A percentile compares a stretch with the other conserved stretches of the same genome.
phyloP scores from a whole-genome alignment of 208 protist genomes.

The Zelonia costaricensis region DNA sequence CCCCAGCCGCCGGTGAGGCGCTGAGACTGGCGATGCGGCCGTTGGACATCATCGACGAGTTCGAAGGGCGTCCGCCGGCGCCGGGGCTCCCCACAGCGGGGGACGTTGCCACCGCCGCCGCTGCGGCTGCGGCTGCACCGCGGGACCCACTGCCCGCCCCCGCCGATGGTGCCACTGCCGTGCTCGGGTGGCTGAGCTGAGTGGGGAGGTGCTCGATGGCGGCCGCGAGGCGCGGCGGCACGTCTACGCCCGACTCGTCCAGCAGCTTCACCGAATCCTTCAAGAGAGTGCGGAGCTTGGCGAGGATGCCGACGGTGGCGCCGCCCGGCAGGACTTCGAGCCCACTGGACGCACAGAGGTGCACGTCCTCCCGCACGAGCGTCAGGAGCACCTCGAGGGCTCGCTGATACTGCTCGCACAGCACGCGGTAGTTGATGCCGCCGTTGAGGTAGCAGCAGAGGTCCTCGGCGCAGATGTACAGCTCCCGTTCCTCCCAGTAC shows the following conservation, averaged over 20 bases:
- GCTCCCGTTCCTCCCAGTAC: conserved; percentile 67
- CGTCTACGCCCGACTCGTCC: conserved; percentile 21
- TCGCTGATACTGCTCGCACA: conserved; percentile 59
- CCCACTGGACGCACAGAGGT: conserved; percentile 21
- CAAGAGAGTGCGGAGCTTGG: conserved; percentile 28
- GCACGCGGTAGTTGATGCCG: conserved; percentile 74
- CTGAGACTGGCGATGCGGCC: background rate
- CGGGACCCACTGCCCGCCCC: no score
- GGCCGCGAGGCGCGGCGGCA: conserved; percentile 17
- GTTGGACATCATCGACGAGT: background rate
- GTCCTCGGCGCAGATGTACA: conserved; percentile 66
- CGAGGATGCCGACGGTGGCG: conserved; percentile 10
- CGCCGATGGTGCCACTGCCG: no score
- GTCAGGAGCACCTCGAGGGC: conserved; percentile 48
- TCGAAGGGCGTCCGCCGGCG: background rate
- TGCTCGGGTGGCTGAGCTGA: no score
- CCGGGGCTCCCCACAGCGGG: background rate
- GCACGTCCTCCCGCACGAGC: conserved; percentile 56
- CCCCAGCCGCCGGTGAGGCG: background rate
- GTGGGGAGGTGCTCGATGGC: conserved; percentile 18
- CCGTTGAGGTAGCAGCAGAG: conserved; percentile 78
- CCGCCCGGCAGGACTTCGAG: conserved; percentile 33
- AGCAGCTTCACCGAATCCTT: conserved; percentile 42
- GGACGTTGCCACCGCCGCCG: background rate
- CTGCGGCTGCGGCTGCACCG: no score